Conservation (phyloP, 148 eudicot genomes). For the Arctostaphylos glauca region DNA sequence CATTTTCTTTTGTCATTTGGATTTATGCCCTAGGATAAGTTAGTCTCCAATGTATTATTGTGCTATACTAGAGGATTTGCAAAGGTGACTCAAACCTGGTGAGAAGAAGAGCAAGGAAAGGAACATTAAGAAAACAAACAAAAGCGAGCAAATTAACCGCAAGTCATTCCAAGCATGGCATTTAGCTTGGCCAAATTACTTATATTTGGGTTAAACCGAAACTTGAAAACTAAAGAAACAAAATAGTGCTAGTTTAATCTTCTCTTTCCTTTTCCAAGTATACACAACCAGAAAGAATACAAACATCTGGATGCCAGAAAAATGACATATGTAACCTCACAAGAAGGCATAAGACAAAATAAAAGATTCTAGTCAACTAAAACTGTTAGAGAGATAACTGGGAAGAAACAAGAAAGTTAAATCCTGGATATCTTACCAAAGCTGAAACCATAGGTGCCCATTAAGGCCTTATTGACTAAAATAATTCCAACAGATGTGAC, state of each 20-base stretch:
- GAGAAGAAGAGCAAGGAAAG: not conserved
- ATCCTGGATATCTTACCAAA: constrained; percentile 48
- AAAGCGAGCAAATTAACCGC: not conserved
- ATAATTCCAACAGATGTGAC: constrained; percentile 85
- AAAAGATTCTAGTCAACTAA: not conserved
- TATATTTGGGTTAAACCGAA: not conserved
- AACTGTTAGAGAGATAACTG: not conserved
- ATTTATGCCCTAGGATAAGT: not conserved
- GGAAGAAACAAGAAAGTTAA: not conserved
- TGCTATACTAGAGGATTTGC: not conserved
- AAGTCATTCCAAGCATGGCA: not conserved
- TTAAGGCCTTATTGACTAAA: constrained; percentile 75
- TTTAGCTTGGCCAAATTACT: not conserved
- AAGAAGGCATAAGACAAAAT: not conserved
- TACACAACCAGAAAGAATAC: not conserved
- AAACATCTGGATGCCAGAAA: not conserved
- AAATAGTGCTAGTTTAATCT: not conserved
- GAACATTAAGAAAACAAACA: not conserved
- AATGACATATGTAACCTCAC: not conserved
- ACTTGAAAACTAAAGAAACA: not conserved
- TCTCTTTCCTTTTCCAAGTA: not conserved
- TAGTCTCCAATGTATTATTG: not conserved
- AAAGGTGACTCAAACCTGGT: not conserved
- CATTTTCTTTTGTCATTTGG: not conserved
- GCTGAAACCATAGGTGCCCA: constrained; percentile 77